Evolutionary conservation across 2,329 filamentous ascomycete genomes (phyloP).

Genomic region (Xylariaceae sp.): DNA sequence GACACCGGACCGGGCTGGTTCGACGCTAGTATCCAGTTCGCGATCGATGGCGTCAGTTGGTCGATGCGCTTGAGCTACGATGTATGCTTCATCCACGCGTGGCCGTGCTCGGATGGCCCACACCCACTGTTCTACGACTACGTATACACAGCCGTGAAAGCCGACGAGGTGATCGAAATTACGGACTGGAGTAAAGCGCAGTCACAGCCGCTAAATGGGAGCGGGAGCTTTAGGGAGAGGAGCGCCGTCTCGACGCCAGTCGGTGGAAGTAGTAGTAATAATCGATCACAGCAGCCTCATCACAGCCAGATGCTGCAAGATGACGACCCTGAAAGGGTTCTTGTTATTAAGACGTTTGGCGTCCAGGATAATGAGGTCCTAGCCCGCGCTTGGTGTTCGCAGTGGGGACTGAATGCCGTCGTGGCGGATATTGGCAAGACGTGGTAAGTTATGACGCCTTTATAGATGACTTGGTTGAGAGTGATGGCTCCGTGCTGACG

Average conservation of each 20-base stretch:
- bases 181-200: conserved; percentile 60
- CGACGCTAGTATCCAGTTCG: conserved; percentile 68
- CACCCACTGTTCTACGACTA: conserved; percentile 79
- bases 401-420: conserved; percentile 75
- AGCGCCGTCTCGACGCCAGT: conserved; percentile 35
- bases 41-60: conserved; percentile 68
- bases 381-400: conserved; percentile 77
- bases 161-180: conserved; percentile 70
- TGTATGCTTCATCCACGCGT: conserved; percentile 70
- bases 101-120: conserved; percentile 68
- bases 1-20: conserved; percentile 54
- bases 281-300: conserved; percentile 2
- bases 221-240: conserved; percentile 30
- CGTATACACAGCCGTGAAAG: conserved; percentile 62
- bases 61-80: conserved; percentile 68
- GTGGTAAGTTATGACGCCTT: conserved; percentile 56
- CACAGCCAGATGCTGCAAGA: conserved; percentile 37
- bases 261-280: conserved; percentile 30
- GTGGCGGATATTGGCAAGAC: conserved; percentile 73
- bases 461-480: not conserved
- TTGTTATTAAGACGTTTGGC: conserved; percentile 76
- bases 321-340: conserved; percentile 67
- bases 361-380: conserved; percentile 78
- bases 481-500: conserved; percentile 27
- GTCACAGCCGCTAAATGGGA: conserved; percentile 12